phyloP scores from a whole-genome alignment of 306 rosid species.

The Quercus mongolica region DNA sequence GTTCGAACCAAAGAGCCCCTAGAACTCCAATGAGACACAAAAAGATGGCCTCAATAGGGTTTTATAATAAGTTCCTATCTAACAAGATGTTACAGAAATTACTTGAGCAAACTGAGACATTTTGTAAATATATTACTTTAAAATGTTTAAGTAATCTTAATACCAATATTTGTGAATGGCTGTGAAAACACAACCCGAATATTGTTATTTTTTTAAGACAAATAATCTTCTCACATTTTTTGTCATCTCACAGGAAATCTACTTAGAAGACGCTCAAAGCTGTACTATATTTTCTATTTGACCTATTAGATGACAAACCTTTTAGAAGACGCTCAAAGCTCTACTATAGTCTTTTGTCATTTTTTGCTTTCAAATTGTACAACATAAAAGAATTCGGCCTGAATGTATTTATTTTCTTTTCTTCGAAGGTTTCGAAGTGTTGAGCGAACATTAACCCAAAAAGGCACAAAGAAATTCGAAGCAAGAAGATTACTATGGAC shows the following conservation, averaged over 20 bases:
- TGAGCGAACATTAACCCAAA: background rate
- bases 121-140: background rate
- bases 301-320: background rate
- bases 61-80: background rate
- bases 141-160: background rate
- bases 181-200: background rate
- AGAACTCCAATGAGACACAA: background rate
- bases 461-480: background rate
- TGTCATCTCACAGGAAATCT: background rate
- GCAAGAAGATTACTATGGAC: background rate
- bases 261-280: background rate
- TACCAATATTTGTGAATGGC: background rate
- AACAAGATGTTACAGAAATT: background rate
- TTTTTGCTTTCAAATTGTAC: background rate
- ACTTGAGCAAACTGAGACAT: background rate
- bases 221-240: too few relatives aligned
- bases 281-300: background rate
- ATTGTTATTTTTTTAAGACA: background rate
- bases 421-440: background rate
- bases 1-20: background rate
- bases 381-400: background rate
- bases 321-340: background rate
- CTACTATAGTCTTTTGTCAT: background rate
- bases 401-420: background rate
- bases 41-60: background rate